Evolutionary conservation across 176 grass and related monocot genomes (phyloP), one percentile per base, ranked within the genome.

Genomic region (Panicum miliaceum): DNA sequence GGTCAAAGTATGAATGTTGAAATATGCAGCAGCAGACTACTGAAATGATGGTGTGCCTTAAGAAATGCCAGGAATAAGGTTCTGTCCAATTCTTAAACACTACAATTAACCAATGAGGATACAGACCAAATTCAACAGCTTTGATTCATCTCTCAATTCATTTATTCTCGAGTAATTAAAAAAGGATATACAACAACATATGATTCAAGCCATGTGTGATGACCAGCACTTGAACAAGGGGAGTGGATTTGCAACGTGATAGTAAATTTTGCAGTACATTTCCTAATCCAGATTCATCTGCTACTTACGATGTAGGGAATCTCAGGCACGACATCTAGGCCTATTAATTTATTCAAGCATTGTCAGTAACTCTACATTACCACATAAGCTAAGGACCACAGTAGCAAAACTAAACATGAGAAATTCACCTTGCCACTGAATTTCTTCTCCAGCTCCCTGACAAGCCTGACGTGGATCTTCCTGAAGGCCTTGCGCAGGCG

Each of bases 371-470:
- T 22, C 22, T 11, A 8, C 2, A 23, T 1, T 35, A 53, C 1
- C 10, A 32, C 5, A 26, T 18, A 65, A 73, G 14, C 14, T 1
- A 61, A 51, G 2, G 7, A 29, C 12, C 7, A 8, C 5, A 32
- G 2, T 2, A 54, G 3, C 15, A 3, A 6, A 14, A 12, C 0
- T 9, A 34, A 15, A 36, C 3, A 37, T 3, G 3, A 15, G 25
- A 12, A 80, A 80, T 63, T 77, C 65, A 94, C 94, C 91, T 98
- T 98, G 73, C 93, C 96, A 52, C 96, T 98, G 71, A 98, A 98
- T 66, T 98, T 98, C 93, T 98, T 98, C 80, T 98, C 96, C 7
- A 98, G 86, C 86, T 98, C 96, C 86, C 93, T 93, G 64, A 95
- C 89, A 5, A 98, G 87, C 85, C 91, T 98, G 61, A 89, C 83